Evolutionary conservation across 2,329 filamentous ascomycete species (phyloP).

Genomic region (Dactylonectria estremocensis): DNA sequence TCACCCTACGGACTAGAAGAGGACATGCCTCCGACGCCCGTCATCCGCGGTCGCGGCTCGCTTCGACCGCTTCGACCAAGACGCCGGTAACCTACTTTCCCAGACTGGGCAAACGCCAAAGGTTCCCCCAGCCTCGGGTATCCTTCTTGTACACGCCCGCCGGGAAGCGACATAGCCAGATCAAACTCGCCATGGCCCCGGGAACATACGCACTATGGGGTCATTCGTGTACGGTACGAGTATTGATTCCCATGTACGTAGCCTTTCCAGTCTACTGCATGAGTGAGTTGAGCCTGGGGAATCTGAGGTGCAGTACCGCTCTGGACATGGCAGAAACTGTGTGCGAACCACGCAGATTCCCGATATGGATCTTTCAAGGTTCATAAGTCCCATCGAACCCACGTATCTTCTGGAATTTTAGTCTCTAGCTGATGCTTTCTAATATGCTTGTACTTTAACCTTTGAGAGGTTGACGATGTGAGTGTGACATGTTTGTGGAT

Average conservation of each 20-base stretch:
- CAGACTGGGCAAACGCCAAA: slow-evolving; percentile 13
- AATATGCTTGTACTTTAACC: not conserved
- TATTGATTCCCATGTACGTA: not conserved
- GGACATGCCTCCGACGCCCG: slow-evolving; percentile 23
- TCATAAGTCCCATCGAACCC: not conserved
- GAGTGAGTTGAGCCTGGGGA: not conserved
- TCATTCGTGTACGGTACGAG: slow-evolving; percentile 3
- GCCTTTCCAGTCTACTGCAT: not conserved
- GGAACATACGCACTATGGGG: slow-evolving; percentile 2
- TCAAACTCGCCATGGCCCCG: slow-evolving; percentile 6
- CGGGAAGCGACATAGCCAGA: not conserved
- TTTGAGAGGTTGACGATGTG: no score
- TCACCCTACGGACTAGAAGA: slow-evolving; percentile 20
- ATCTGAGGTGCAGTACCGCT: not conserved
- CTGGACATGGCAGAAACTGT: not conserved
- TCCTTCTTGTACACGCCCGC: not conserved
- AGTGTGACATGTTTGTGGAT: no score
- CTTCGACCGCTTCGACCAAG: slow-evolving; percentile 22
- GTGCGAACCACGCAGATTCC: not conserved
- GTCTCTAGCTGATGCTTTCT: not conserved
- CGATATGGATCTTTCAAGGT: slow-evolving; percentile 2
- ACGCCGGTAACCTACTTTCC: slow-evolving; percentile 24
- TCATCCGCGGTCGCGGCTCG: slow-evolving; percentile 17
- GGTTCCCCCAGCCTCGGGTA: not conserved
- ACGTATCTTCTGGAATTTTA: not conserved